phyloP scores from a whole-genome alignment of 352 stramenopile species.

The Phytopythium chamaehyphon region DNA sequence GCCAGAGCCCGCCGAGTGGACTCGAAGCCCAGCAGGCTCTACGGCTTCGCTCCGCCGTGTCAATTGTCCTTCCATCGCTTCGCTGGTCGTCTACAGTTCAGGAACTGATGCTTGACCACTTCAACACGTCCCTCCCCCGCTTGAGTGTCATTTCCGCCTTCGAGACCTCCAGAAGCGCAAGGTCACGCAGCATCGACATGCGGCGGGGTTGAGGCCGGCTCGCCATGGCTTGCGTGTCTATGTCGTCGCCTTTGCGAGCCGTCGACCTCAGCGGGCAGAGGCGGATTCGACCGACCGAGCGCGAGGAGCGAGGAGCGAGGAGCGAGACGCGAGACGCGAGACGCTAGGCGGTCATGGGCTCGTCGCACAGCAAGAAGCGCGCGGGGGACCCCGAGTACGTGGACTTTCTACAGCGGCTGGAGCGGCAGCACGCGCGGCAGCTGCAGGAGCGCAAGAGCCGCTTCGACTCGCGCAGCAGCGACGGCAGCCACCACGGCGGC shows the following conservation, averaged over 20 bases:
- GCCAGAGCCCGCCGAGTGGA: too few species aligned
- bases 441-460: background rate
- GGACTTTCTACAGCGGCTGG: conserved; percentile 1
- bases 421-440: conserved; percentile 3
- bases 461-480: background rate
- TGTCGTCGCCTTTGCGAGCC: too few species aligned
- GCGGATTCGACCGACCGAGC: too few species aligned
- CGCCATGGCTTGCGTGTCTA: conserved; percentile 1
- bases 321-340: background rate
- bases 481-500: background rate
- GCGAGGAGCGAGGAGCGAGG: background rate
- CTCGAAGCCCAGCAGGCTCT: too few species aligned
- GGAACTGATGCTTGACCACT: too few species aligned
- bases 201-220: too few species aligned
- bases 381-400: conserved; percentile 3
- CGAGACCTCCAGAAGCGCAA: too few species aligned
- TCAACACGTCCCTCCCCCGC: background rate
- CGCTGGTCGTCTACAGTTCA: too few species aligned
- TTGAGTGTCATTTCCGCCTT: background rate
- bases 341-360: background rate
- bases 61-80: too few species aligned
- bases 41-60: too few species aligned
- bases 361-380: conserved; percentile 4
- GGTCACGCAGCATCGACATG: conserved; percentile 1
- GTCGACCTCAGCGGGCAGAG: too few species aligned